Conservation (phyloP, 192 early-diverging fungal genomes). For the Dissophora globulifera region DNA sequence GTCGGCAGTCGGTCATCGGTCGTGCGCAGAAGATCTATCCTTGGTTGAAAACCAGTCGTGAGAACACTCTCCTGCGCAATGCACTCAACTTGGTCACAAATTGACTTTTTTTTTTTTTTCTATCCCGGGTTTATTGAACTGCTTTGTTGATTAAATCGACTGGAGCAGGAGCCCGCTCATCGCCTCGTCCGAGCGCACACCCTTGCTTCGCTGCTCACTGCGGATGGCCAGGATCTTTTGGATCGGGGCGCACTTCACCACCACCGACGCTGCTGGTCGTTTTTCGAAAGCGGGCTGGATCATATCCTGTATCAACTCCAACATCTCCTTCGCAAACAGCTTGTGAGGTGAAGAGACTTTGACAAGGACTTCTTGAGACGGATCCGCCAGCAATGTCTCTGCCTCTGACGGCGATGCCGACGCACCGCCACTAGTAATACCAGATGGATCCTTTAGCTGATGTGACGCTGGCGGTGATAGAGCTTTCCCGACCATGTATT, state of each 20-base stretch:
- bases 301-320: slow-evolving; percentile 25
- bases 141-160: slow-evolving; percentile 15
- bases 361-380: neutral
- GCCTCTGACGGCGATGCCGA: too few species aligned
- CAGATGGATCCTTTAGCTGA: neutral
- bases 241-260: slow-evolving; percentile 7
- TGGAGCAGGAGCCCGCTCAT: slow-evolving; percentile 42
- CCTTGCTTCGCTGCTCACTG: slow-evolving; percentile 1
- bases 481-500: neutral
- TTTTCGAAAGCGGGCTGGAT: slow-evolving; percentile 28
- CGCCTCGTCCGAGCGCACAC: slow-evolving; percentile 22
- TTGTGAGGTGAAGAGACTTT: neutral
- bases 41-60: too few species aligned
- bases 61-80: too few species aligned
- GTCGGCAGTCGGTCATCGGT: too few species aligned
- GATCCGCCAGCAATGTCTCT: neutral
- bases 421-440: too few species aligned
- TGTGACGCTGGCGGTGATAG: neutral
- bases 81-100: too few species aligned
- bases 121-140: too few species aligned
- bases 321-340: slow-evolving; percentile 15
- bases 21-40: too few species aligned
- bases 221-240: slow-evolving; percentile 9
- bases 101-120: too few species aligned
- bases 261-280: slow-evolving; percentile 19